Evolutionary conservation across 1,284 basidiomycete species (phyloP).

Genomic region (Microbotryum saponariae): DNA sequence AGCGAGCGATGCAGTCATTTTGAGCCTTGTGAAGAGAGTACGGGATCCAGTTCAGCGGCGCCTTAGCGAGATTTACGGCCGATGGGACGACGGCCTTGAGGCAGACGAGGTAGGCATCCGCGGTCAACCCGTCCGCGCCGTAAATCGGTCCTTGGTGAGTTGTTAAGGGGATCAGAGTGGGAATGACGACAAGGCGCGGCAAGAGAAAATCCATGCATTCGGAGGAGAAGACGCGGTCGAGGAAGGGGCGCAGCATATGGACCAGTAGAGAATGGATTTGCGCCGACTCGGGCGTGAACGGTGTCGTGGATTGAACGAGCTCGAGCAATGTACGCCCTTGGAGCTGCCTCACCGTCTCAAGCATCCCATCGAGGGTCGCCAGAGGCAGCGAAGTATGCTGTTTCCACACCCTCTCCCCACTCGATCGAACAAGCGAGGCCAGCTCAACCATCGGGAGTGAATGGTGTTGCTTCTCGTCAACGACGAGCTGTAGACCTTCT

Average conservation of each 20-base stretch:
- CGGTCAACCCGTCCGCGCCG: conserved; percentile 9
- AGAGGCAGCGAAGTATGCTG: neutral
- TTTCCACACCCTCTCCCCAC: neutral
- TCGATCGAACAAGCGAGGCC: conserved; percentile 33
- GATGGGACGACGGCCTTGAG: conserved; percentile 45
- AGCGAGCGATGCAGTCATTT: conserved; percentile 41
- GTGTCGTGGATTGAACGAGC: conserved; percentile 35
- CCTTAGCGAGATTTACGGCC: conserved; percentile 41
- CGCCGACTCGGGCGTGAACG: conserved; percentile 38
- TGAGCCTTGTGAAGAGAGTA: conserved; percentile 45
- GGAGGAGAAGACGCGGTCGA: conserved; percentile 14
- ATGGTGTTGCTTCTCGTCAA: conserved; percentile 41
- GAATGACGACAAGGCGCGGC: conserved; percentile 16
- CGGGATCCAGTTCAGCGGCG: conserved; percentile 41
- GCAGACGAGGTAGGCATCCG: conserved; percentile 43
- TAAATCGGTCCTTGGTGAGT: conserved; percentile 27
- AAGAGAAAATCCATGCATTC: conserved; percentile 14
- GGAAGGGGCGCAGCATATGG: conserved; percentile 13
- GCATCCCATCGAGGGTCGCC: conserved; percentile 12
- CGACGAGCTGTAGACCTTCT: conserved; percentile 44
- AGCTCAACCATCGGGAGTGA: conserved; percentile 44
- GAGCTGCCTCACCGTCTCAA: conserved; percentile 5
- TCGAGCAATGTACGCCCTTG: conserved; percentile 17
- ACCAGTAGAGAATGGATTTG: conserved; percentile 12
- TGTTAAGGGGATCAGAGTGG: conserved; percentile 28